Conservation (phyloP, 352 stramenopile species). For the Phytophthora syringae region DNA sequence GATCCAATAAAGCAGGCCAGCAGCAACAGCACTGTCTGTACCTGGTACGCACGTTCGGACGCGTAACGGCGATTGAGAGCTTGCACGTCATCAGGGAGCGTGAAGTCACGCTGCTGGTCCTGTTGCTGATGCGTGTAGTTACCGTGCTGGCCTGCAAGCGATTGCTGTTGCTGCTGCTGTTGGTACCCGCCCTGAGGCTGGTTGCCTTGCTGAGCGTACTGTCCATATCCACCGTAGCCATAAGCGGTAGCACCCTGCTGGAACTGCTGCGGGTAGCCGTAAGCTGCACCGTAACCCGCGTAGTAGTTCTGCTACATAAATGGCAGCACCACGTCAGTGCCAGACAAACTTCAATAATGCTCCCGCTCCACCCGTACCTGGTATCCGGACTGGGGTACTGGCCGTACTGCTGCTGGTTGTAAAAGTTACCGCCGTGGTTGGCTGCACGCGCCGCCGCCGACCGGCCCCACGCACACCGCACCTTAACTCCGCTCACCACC, state of each 20-base stretch:
- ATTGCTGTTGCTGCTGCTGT: conserved; percentile 41
- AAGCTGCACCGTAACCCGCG: conserved; percentile 61
- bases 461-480: conserved; percentile 90
- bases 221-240: conserved; percentile 57
- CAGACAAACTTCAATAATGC: background rate
- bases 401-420: conserved; percentile 69
- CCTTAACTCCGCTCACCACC: conserved; percentile 77
- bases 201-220: conserved; percentile 52
- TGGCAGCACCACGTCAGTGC: conserved; percentile 9
- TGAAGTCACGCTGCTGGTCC: conserved; percentile 75
- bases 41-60: conserved; percentile 81
- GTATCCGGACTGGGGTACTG: conserved; percentile 51
- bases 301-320: conserved; percentile 55
- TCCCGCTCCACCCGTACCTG: conserved; percentile 35
- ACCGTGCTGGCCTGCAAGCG: conserved; percentile 38
- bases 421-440: conserved; percentile 40
- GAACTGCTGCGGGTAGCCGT: conserved; percentile 50
- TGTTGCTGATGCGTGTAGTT: conserved; percentile 43
- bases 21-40: conserved; percentile 40
- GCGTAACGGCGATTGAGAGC: conserved; percentile 83
- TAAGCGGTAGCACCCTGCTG: conserved; percentile 46
- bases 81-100: conserved; percentile 72
- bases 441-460: conserved; percentile 65
- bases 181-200: conserved; percentile 49
- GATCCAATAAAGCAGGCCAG: conserved; percentile 12